Base-by-base conservation (phyloP, 768 basidiomycete species). In the Leccinum longicurvipes region DNA sequence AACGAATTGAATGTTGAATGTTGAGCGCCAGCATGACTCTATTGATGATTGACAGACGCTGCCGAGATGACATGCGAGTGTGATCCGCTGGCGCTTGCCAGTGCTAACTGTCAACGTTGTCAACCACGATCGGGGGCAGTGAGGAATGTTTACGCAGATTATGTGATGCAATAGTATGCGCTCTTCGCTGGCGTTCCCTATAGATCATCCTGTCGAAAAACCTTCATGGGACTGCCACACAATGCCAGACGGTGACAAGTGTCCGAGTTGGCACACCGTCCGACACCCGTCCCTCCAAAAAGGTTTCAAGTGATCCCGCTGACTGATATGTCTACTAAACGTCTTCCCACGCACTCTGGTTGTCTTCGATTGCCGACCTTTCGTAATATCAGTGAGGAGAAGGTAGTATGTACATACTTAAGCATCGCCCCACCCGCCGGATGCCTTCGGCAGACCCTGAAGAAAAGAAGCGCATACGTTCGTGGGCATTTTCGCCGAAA, bases 161-260 rank as follows among this genome's bases (percentile, higher is more conserved):
- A 39, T 42, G 17, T 39, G 17, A 14, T 39, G 24, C 44, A 24
- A 27, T 36, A 28, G 6, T 41, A 41, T 11, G 9, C 12, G 11
- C 14, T 28, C n/a, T 60, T 28, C 24, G 41, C 41, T 24, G 36
- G 34, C 31, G 24, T 47, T 12, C 23, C 48, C 17, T 39, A 10
- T 19, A 41, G n/a, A 41, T 19, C 39, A 11, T 41, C 51, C 56
- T 64, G 65, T 2, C 21, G 31, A 36, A 32, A 27, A 53, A 31
- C 11, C 2, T 23, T 47, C 47, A 47, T 28, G 10, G 27, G n/a
- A 19, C 46, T 28, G 46, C 46, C 27, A 47, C 46, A 19, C 45
- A 15, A 25, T 39, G 36, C 36, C 12, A 39, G 10, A 41, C 19
- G 39, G 39, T 41, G 39, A 41, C 39, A 41, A 41, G 10, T 5